Base-by-base conservation (phyloP, 495 filamentous ascomycete genomes). In the Neurospora hispaniola region DNA sequence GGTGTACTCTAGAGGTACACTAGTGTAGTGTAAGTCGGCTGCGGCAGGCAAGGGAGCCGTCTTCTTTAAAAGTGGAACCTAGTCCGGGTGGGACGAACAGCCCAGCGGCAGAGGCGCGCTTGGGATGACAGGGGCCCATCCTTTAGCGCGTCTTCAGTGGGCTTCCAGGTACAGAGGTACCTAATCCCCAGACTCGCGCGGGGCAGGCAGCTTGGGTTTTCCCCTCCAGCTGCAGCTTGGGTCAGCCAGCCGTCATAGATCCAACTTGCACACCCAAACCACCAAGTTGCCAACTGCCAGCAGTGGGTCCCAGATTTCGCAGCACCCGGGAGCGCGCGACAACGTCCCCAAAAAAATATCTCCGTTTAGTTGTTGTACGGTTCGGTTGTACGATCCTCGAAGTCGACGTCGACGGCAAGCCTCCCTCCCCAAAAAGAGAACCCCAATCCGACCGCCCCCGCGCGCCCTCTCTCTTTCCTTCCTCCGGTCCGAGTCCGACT, bases 371-470 rank as follows among this genome's bases (percentile, higher is more conserved):
- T 66, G 54, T 66, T 66, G 54, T 35, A 66, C 54, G 54, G 54
- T 66, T 66, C 54, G 54, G 54, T 38, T 38, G 35, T 59, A 59
- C 48, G 54, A 66, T 66, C 48, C 48, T 66, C 27, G 54, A 66
- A 66, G 54, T 66, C 54, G 54, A 66, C 54, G 54, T 66, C 54
- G 54, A 66, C 54, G 54, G 54, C 54, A 66, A 66, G 54, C 54
- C 54, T 66, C 54, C 54, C 27, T 66, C 70, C 70, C 48, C 73
- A 74, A 73, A 74, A 41, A 70, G 40, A 69, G 20, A 54, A 42
- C 39, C 39, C 42, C 40, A 43, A 66, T n/a, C 42, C 42, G 70
- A 31, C 69, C 69, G 74, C 71, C 72, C 72, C 74, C 73, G 43
- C 59, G 59, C 71, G 69, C 72, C 73, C 70, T 69, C 39, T 69